These are phyloP conservation scores for Anisodus acutangulus DNA, from an alignment of 257 asterid species.

Conservation along the genomic window DNA sequence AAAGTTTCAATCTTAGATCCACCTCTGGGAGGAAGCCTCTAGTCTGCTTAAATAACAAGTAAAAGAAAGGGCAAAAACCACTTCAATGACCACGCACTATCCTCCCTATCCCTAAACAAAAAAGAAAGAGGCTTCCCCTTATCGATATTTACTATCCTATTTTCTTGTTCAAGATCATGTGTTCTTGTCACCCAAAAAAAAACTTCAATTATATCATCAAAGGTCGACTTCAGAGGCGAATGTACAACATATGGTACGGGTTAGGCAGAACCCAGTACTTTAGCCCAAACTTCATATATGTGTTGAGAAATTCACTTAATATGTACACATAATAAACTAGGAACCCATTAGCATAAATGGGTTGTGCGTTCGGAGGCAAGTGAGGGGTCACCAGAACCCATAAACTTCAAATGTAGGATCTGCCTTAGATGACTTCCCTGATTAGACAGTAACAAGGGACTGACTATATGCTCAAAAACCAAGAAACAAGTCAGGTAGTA, in stretches of 20 bases:
- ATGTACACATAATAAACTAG: too few relatives aligned
- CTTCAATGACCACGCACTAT: background rate
- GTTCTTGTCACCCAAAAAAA: background rate
- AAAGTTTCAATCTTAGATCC: too few relatives aligned
- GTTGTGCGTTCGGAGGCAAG: too few relatives aligned
- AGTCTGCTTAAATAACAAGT: background rate
- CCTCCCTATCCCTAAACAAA: background rate
- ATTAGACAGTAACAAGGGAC: constrained; percentile 8
- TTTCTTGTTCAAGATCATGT: background rate
- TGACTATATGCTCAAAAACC: background rate
- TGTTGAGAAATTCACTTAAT: too few relatives aligned
- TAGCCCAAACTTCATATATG: too few relatives aligned
- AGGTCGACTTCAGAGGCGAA: background rate
- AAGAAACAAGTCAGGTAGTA: background rate
- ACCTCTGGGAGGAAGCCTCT: background rate
- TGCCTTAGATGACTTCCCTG: background rate
- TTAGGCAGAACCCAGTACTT: too few relatives aligned
- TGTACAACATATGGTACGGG: too few relatives aligned
- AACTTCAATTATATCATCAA: background rate
- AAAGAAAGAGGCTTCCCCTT: background rate
- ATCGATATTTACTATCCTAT: background rate
- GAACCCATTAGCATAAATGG: too few relatives aligned
- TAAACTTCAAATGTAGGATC: too few relatives aligned
- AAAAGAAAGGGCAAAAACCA: background rate
- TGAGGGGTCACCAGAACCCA: too few relatives aligned